Conservation (phyloP, 176 grass and related monocot genomes). For the Ananas comosus region DNA sequence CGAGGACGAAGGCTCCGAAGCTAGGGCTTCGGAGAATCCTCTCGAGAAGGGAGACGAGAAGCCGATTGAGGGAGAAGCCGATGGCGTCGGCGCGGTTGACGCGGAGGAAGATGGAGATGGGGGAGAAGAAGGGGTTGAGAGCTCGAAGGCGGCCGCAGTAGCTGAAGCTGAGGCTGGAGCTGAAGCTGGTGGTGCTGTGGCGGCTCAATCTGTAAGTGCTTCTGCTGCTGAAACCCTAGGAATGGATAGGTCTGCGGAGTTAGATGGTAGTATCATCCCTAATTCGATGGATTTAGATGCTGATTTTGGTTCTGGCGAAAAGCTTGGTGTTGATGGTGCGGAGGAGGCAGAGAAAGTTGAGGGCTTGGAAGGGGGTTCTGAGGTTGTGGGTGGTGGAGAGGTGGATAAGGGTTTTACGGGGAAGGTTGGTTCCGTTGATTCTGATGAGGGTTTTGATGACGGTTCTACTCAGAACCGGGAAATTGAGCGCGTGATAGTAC, state of each 20-base stretch:
- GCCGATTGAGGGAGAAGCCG: background rate
- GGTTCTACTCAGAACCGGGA: too few species aligned
- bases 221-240: background rate
- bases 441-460: too few species aligned
- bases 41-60: background rate
- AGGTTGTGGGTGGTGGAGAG: too few species aligned
- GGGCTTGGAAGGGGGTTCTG: too few species aligned
- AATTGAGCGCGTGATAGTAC: too few species aligned
- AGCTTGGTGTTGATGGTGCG: too few species aligned
- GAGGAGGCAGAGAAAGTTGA: too few species aligned
- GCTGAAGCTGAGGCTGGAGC: background rate
- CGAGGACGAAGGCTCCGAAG: background rate
- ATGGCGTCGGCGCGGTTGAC: background rate
- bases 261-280: background rate
- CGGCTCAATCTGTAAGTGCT: background rate
- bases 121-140: background rate
- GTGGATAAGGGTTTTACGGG: too few species aligned
- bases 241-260: background rate
- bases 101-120: background rate
- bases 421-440: too few species aligned
- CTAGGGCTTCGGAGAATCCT: background rate
- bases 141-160: background rate
- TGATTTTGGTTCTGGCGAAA: too few species aligned
- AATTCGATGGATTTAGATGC: too few species aligned
- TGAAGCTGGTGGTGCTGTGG: background rate